Percentiles rank a stretch among this genome's conserved stretches.
phyloP scores from a whole-genome alignment of 2,329 filamentous ascomycete species.

The Sporothrix curviconia region DNA sequence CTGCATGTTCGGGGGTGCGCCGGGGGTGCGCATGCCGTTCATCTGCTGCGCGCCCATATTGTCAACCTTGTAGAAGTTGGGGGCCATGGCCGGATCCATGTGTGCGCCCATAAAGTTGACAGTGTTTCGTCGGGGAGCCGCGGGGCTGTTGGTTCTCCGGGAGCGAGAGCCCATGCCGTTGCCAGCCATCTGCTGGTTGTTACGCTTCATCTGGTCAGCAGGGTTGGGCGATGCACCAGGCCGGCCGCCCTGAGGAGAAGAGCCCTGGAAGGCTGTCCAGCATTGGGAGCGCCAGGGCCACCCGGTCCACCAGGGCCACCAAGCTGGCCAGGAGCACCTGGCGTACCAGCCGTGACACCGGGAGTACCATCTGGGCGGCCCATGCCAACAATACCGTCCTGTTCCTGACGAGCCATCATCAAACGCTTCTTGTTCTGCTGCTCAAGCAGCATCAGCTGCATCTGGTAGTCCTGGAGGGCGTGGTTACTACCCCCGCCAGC shows the following conservation, averaged over 20 bases:
- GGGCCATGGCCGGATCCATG: conserved; percentile 55
- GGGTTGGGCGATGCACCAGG: conserved; percentile 70
- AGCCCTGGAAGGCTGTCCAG: conserved; percentile 56
- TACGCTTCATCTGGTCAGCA: conserved; percentile 71
- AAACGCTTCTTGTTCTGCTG: conserved; percentile 83
- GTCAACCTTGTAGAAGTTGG: conserved; percentile 50
- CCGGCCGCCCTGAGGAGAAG: conserved; percentile 63
- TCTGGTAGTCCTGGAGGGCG: conserved; percentile 79
- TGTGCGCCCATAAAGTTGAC: conserved; percentile 56
- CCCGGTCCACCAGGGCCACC: conserved; percentile 46
- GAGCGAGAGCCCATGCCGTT: conserved; percentile 64
- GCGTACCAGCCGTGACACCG: conserved; percentile 25
- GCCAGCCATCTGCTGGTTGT: conserved; percentile 65
- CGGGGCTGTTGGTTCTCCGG: conserved; percentile 62
- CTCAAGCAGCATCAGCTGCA: conserved; percentile 77
- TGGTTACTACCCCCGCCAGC: conserved; percentile 60
- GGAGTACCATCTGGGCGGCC: conserved; percentile 14
- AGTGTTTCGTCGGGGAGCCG: conserved; percentile 57
- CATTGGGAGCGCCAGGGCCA: conserved; percentile 48
- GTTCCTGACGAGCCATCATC: conserved; percentile 75
- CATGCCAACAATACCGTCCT: conserved; percentile 55
- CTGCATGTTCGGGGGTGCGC: conserved; percentile 54
- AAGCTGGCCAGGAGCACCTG: conserved; percentile 36
- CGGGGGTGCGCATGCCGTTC: conserved; percentile 63
- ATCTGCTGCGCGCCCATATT: conserved; percentile 48